These are phyloP conservation scores for Colletotrichum sp. DNA, from an alignment of 2,329 filamentous ascomycete species.

Conservation along the genomic window DNA sequence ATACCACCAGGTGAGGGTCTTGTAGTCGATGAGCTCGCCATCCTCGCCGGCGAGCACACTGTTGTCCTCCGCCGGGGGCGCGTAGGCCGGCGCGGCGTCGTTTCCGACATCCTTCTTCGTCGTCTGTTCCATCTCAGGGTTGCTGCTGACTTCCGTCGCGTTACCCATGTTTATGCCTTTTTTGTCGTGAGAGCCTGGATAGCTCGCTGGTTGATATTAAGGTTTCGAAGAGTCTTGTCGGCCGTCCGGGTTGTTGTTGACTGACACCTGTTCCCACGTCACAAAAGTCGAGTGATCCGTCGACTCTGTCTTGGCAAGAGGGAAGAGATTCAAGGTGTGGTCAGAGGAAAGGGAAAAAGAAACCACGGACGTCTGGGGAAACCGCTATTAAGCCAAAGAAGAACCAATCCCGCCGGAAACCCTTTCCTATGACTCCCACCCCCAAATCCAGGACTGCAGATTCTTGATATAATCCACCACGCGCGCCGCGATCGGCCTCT, in stretches of 20 bases:
- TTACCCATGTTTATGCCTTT: background rate
- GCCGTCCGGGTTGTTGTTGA: background rate
- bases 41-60: conserved; percentile 14
- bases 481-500: conserved; percentile 17
- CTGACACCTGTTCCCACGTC: background rate
- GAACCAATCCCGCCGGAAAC: background rate
- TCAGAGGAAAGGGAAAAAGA: background rate
- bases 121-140: conserved; percentile 4
- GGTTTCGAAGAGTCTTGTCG: background rate
- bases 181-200: background rate
- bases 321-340: background rate
- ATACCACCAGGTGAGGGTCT: conserved; percentile 43
- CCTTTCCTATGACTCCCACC: background rate
- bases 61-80: conserved; percentile 6
- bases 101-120: background rate
- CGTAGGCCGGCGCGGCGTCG: conserved; percentile 7
- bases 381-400: background rate
- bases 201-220: background rate
- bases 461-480: conserved; percentile 18
- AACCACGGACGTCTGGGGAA: background rate
- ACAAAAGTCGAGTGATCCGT: background rate
- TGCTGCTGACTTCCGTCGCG: background rate
- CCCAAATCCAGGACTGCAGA: background rate
- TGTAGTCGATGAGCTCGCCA: conserved; percentile 36
- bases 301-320: background rate